A percentile compares a stretch with the other conserved stretches of the same genome.
phyloP scores from a whole-genome alignment of 768 basidiomycete species.

The Agaricus subrufescens region DNA sequence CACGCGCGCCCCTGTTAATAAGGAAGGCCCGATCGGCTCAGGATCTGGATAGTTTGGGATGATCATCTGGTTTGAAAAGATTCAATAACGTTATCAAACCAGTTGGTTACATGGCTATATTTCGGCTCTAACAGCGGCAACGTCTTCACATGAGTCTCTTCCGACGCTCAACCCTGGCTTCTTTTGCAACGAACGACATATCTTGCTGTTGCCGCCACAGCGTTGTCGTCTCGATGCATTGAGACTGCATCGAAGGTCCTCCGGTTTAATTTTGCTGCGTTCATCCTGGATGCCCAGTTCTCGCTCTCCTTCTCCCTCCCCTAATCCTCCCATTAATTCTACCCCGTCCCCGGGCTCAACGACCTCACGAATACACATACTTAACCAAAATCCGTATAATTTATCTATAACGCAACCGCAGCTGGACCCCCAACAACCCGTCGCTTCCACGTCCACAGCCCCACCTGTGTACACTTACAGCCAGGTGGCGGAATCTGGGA shows the following conservation, averaged over 20 bases:
- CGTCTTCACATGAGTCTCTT: conserved; percentile 7
- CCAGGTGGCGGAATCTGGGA: conserved; percentile 4
- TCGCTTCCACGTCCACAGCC: conserved; percentile 18
- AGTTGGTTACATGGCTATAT: conserved; percentile 2
- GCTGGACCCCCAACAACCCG: neutral
- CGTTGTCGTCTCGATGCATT: conserved; percentile 32
- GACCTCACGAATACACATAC: conserved; percentile 37
- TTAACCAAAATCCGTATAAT: conserved; percentile 30
- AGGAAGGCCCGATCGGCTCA: conserved; percentile 3
- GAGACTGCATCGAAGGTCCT: conserved; percentile 35
- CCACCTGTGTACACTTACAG: conserved; percentile 21
- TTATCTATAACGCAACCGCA: conserved; percentile 9
- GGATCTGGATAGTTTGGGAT: conserved; percentile 8
- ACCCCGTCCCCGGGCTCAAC: conserved; percentile 27
- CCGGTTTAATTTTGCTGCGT: conserved; percentile 29
- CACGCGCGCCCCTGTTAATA: conserved; percentile 6
- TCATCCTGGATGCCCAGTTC: conserved; percentile 45
- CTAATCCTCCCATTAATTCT: conserved; percentile 37
- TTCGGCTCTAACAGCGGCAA: conserved; percentile 11
- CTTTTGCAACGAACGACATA: conserved; percentile 18
- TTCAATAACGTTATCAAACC: conserved; percentile 10
- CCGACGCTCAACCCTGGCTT: conserved; percentile 17
- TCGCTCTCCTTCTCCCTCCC: conserved; percentile 39
- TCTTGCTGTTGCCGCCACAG: conserved; percentile 15
- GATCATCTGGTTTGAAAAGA: conserved; percentile 2